phyloP scores from a whole-genome alignment of 2,329 filamentous ascomycete species.

The Aspergillus proliferans region DNA sequence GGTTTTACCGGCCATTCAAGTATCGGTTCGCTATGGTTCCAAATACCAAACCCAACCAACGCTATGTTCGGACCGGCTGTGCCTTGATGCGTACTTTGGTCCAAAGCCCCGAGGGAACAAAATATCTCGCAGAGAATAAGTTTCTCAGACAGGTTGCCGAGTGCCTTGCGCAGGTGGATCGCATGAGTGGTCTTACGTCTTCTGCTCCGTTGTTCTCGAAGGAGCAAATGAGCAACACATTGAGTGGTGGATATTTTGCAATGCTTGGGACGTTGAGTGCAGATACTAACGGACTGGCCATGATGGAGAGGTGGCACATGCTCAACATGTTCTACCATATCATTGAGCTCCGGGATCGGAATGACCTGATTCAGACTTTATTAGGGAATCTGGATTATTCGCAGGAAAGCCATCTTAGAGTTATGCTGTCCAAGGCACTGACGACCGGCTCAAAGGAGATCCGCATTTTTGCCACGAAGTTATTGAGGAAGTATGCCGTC shows the following conservation, averaged over 20 bases:
- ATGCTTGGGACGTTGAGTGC: constrained; percentile 83
- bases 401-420: constrained; percentile 78
- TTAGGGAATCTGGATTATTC: constrained; percentile 90
- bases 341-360: constrained; percentile 80
- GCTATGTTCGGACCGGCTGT: constrained; percentile 86
- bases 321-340: constrained; percentile 99
- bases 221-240: constrained; percentile 74
- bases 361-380: constrained; percentile 83
- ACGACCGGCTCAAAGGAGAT: constrained; percentile 87
- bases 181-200: constrained; percentile 62
- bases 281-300: constrained; percentile 73
- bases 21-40: constrained; percentile 86
- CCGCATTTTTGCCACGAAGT: constrained; percentile 80
- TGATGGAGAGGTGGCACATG: constrained; percentile 94
- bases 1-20: constrained; percentile 95
- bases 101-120: constrained; percentile 76
- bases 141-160: constrained; percentile 89
- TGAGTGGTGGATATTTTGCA: constrained; percentile 89
- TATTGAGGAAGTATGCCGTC: constrained; percentile 79
- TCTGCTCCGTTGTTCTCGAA: constrained; percentile 82
- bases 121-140: constrained; percentile 86
- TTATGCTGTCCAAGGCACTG: constrained; percentile 87
- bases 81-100: constrained; percentile 79
- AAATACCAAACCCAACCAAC: constrained; percentile 87
- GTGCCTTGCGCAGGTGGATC: constrained; percentile 90